Evolutionary conservation across 2,329 filamentous ascomycete species (phyloP).

Genomic region (Trichoderma gracile): DNA sequence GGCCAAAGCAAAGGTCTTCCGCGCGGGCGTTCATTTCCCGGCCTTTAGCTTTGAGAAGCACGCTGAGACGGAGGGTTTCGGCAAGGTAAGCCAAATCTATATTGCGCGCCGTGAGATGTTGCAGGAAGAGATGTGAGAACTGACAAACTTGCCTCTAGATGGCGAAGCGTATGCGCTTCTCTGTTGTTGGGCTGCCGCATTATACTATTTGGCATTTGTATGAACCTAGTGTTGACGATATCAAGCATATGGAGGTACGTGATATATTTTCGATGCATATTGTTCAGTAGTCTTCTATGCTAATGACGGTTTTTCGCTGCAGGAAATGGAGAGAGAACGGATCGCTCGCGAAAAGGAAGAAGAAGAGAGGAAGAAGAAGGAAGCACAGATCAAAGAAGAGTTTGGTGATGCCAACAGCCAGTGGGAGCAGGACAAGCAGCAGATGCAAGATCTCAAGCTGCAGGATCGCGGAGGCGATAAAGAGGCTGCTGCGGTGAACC

Average conservation of each 20-base stretch:
- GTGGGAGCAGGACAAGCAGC: conserved; percentile 88
- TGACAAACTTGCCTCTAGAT: conserved; percentile 59
- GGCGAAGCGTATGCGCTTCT: conserved; percentile 94
- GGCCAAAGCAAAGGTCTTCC: conserved; percentile 93
- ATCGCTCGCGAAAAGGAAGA: conserved; percentile 73
- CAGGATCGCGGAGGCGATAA: conserved; percentile 27
- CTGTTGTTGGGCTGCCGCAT: conserved; percentile 91
- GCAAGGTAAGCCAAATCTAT: conserved; percentile 68
- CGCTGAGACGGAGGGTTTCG: conserved; percentile 96
- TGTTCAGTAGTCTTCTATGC: neutral
- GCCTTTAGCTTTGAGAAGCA: conserved; percentile 99
- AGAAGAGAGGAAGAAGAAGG: conserved; percentile 69
- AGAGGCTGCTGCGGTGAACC: neutral
- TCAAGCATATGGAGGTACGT: conserved; percentile 87
- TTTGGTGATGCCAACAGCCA: conserved; percentile 76
- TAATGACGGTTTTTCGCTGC: neutral
- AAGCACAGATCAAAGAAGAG: conserved; percentile 69
- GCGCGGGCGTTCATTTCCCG: conserved; percentile 93
- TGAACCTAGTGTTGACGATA: conserved; percentile 96
- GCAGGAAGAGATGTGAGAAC: neutral
- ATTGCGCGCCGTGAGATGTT: too few species aligned
- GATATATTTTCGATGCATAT: neutral
- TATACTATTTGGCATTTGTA: conserved; percentile 99
- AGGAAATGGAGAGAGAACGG: conserved; percentile 92
- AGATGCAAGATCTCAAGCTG: conserved; percentile 65